A percentile compares a stretch with the other conserved stretches of the same genome.
These are phyloP conservation scores for Erucastrum elatum DNA, from an alignment of 345 rosid genomes.

Conservation along the genomic window DNA sequence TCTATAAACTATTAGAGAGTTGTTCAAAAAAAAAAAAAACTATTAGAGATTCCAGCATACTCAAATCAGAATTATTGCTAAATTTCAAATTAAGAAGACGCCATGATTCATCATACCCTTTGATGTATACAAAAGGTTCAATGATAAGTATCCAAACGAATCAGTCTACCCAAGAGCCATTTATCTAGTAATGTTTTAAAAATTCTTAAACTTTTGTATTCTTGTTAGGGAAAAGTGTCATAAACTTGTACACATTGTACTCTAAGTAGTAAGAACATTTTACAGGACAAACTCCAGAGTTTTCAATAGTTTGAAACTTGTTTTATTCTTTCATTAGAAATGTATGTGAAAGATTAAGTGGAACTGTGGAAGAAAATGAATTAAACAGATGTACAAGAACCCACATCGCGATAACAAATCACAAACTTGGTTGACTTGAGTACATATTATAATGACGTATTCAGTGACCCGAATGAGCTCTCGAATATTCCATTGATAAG, in stretches of 20 bases:
- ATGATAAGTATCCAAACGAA: constrained; percentile 21
- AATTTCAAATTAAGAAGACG: constrained; percentile 29
- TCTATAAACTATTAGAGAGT: constrained; percentile 24
- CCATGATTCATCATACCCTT: constrained; percentile 19
- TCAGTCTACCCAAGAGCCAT: constrained; percentile 34
- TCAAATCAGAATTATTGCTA: constrained; percentile 33
- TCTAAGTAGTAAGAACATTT: background rate
- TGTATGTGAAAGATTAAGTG: background rate
- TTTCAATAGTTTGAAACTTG: background rate
- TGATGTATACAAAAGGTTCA: constrained; percentile 34
- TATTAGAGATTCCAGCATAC: background rate
- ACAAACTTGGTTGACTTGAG: constrained; percentile 37
- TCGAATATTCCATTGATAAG: constrained; percentile 24
- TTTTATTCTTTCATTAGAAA: background rate
- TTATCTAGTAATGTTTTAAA: background rate
- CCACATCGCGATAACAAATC: constrained; percentile 16
- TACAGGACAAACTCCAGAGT: background rate
- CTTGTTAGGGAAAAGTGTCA: background rate
- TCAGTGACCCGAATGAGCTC: constrained; percentile 7
- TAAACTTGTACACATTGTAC: background rate
- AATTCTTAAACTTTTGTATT: background rate
- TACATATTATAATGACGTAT: constrained; percentile 22
- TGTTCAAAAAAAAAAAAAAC: too few species aligned
- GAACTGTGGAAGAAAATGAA: background rate
- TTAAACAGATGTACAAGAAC: constrained; percentile 15